These are phyloP conservation scores for Xanthoconium stramineum DNA, from an alignment of 768 basidiomycete species.

Conservation along the genomic window DNA sequence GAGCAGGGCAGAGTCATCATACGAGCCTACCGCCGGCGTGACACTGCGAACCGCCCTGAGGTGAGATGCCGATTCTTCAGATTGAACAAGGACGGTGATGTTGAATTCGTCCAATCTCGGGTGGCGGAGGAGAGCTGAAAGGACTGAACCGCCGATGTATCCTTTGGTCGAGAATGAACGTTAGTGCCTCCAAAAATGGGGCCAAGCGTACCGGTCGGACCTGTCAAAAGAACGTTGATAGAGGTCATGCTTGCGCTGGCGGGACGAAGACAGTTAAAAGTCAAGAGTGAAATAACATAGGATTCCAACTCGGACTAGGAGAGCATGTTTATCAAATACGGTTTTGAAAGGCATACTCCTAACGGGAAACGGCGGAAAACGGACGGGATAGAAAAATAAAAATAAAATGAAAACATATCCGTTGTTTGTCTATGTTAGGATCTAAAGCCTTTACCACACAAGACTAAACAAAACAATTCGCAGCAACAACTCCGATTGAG, in stretches of 20 bases:
- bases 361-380: too few relatives aligned
- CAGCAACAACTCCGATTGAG: slow-evolving; percentile 1
- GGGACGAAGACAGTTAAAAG: background rate
- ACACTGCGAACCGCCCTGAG: slow-evolving; percentile 7
- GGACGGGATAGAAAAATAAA: too few relatives aligned
- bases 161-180: slow-evolving; percentile 32
- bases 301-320: slow-evolving; percentile 2
- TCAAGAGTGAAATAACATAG: background rate
- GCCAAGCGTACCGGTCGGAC: slow-evolving; percentile 18
- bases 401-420: too few relatives aligned
- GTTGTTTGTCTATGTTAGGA: slow-evolving; percentile 27
- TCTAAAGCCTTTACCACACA: slow-evolving; percentile 22
- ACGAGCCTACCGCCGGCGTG: slow-evolving; percentile 36
- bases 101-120: slow-evolving; percentile 39
- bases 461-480: slow-evolving; percentile 20
- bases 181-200: background rate
- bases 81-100: slow-evolving; percentile 46
- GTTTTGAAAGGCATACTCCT: too few relatives aligned
- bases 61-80: slow-evolving; percentile 33
- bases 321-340: background rate
- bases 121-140: slow-evolving; percentile 45
- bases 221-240: slow-evolving; percentile 17
- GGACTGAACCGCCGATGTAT: slow-evolving; percentile 56
- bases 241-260: slow-evolving; percentile 3
- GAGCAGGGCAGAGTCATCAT: slow-evolving; percentile 38